Conservation (phyloP, 2,329 filamentous ascomycete species). For the Lecanosticta acicola region DNA sequence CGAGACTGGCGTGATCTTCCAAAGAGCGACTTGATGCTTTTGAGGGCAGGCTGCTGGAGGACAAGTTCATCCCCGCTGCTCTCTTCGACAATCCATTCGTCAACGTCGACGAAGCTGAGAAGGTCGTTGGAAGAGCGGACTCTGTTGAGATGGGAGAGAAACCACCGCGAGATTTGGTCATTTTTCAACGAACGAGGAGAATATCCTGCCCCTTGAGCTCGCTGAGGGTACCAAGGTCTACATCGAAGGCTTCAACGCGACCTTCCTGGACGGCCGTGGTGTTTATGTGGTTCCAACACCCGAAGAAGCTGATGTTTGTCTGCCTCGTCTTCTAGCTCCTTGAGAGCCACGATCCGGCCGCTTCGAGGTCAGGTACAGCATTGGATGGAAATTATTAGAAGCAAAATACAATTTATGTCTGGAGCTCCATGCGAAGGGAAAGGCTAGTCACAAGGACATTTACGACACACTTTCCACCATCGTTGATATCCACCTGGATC, state of each 20-base stretch:
- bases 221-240: conserved; percentile 30
- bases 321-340: conserved; percentile 38
- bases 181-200: conserved; percentile 35
- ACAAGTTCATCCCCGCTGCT: conserved; percentile 49
- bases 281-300: conserved; percentile 33
- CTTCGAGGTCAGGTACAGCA: conserved; percentile 38
- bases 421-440: conserved; percentile 39
- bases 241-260: conserved; percentile 33
- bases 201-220: conserved; percentile 28
- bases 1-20: conserved; percentile 35
- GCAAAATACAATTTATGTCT: too few relatives aligned
- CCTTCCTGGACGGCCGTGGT: conserved; percentile 30
- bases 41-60: conserved; percentile 42
- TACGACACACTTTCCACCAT: conserved; percentile 37
- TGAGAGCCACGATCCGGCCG: conserved; percentile 40
- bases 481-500: conserved; percentile 43
- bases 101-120: conserved; percentile 39
- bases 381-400: too few relatives aligned
- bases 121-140: conserved; percentile 42
- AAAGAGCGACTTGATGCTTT: conserved; percentile 45
- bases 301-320: conserved; percentile 39
- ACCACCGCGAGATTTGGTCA: conserved; percentile 35
- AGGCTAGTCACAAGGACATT: conserved; percentile 36
- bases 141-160: conserved; percentile 38
- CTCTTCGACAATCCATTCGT: conserved; percentile 51